phyloP scores from a whole-genome alignment of 2,329 filamentous ascomycete species.

The Blastomyces gilchristii region DNA sequence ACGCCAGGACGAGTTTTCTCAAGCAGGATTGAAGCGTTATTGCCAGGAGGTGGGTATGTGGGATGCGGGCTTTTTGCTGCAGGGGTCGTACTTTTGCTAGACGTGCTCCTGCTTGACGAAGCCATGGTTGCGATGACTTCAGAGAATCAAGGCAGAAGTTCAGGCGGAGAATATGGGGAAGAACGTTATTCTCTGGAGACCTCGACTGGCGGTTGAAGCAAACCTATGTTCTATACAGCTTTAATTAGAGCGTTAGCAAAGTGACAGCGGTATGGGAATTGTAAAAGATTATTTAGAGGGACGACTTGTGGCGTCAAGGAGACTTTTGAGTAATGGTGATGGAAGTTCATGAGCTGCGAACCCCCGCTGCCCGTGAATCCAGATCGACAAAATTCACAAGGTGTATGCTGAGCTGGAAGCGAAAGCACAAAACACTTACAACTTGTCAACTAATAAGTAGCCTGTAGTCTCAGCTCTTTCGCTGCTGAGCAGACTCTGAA shows the following conservation, averaged over 20 bases:
- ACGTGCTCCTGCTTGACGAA: conserved; percentile 4
- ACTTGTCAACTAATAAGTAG: not conserved
- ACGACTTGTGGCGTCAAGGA: not conserved
- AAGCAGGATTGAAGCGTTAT: conserved; percentile 54
- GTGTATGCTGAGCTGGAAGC: not conserved
- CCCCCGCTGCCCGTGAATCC: not conserved
- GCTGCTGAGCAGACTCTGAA: no score
- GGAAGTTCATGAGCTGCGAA: not conserved
- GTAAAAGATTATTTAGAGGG: not conserved
- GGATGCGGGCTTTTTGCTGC: conserved; percentile 30
- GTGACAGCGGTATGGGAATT: not conserved
- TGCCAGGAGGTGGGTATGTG: conserved; percentile 41
- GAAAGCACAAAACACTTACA: not conserved
- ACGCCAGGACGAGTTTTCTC: conserved; percentile 61
- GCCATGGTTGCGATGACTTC: conserved; percentile 4
- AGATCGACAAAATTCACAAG: not conserved
- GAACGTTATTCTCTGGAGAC: not conserved
- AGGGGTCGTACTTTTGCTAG: conserved; percentile 4
- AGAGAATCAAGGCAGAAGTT: not conserved
- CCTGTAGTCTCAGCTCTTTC: not conserved
- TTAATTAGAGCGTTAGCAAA: not conserved
- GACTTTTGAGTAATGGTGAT: not conserved
- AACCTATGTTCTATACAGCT: not conserved
- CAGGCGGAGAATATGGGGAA: not conserved
- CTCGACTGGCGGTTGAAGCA: not conserved